Base-by-base conservation (phyloP, 805 yeast genomes). In the Cyberlindnera maclurae region DNA sequence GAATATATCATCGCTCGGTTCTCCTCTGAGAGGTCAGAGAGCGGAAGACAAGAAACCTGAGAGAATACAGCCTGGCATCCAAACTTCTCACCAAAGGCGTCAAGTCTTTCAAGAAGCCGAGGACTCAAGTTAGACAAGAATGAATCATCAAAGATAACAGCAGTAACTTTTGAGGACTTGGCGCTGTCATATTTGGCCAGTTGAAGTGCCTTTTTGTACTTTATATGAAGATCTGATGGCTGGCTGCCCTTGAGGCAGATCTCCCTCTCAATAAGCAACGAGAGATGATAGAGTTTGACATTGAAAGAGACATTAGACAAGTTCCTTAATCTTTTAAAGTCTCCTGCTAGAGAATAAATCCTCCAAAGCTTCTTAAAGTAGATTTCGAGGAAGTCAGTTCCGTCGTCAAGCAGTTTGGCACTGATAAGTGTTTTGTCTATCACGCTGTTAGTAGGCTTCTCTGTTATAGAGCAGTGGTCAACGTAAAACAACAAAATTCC, bases 241-340 rank as follows among this genome's bases (percentile, higher is more conserved):
- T 45, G 39, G 3, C n/a, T 28, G 12, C 36, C 24, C 31, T 13
- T 16, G 22, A 62, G 39, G 2, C 40, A 39, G 24, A 62, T 38
- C 9, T 49, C 40, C 11, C 49, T 47, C 40, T 68, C 73, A 22
- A 61, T 35, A 9, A 28, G 26, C 18, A 42, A 26, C 4, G 44
- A 39, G 4, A 40, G 29, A 6, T 15, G 12, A 18, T 34, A 42
- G 5, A 37, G 54, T 73, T 36, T 41, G 34, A 60, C 48, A 41
- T 70, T 67, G 47, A 62, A 73, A 6, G 65, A 52, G 11, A 75
- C 35, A 44, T 70, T 72, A 3, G 77, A 66, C 4, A 75, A 44
- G 47, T 73, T 73, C 35, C 65, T 58, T 6, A 70, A 51, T 40
- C 79, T 52, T 43, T 68, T 71, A 15, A 33, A 37, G 28, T 62